These are phyloP conservation scores for Themeda triandra DNA, from an alignment of 176 grass and related monocot species.

Conservation along the genomic window DNA sequence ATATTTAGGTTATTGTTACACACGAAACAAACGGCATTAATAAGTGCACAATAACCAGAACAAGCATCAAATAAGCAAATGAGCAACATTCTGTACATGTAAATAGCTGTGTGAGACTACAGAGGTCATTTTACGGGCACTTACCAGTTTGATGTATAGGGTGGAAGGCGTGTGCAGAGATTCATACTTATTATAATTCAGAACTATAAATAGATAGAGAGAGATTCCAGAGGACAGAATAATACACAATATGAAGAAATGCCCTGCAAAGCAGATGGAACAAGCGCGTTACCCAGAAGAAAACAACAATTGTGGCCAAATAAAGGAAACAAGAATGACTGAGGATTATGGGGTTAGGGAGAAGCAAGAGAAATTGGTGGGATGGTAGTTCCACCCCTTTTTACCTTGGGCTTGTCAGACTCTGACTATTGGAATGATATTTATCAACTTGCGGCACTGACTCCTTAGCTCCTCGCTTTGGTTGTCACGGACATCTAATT, in stretches of 20 bases:
- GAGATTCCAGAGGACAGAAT: no score
- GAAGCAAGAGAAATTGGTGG: background rate
- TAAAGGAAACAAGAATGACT: no score
- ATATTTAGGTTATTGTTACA: background rate
- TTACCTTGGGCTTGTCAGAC: background rate
- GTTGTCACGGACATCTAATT: fast-evolving
- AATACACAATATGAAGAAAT: no score
- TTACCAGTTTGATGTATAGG: no score
- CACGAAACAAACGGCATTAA: background rate
- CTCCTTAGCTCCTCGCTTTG: background rate
- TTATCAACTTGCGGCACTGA: background rate
- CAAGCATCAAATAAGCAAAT: background rate
- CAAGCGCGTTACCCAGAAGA: background rate
- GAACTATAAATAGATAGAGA: no score
- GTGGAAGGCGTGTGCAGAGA: no score
- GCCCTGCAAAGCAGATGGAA: background rate
- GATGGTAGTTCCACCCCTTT: no score
- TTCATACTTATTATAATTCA: no score
- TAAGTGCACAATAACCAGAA: background rate
- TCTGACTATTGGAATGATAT: background rate
- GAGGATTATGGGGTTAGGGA: no score
- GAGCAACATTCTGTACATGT: background rate
- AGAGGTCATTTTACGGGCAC: background rate
- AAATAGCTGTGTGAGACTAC: background rate
- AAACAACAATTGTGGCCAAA: background rate